These are phyloP conservation scores for Striga asiatica DNA, from an alignment of 257 asterid genomes.

Conservation along the genomic window DNA sequence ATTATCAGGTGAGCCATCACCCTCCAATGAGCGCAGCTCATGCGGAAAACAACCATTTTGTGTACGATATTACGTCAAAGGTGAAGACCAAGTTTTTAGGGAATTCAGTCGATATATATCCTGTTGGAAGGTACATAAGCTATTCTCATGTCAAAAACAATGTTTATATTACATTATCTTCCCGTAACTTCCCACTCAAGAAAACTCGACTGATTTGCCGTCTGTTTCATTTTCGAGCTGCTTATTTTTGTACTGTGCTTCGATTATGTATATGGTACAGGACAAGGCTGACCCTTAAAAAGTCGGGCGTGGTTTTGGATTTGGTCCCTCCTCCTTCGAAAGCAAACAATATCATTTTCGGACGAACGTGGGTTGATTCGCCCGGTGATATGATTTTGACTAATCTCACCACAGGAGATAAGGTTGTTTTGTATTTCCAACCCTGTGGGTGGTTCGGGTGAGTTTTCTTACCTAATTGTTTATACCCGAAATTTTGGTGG, in stretches of 20 bases:
- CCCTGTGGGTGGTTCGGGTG: slow-evolving; percentile 78
- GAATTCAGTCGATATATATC: slow-evolving; percentile 50
- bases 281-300: slow-evolving; percentile 43
- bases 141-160: not conserved
- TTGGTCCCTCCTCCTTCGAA: slow-evolving; percentile 64
- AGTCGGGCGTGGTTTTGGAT: slow-evolving; percentile 42
- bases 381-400: slow-evolving; percentile 64
- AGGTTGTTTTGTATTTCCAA: slow-evolving; percentile 48
- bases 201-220: too few species aligned
- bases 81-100: slow-evolving; percentile 57
- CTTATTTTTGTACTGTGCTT: not conserved
- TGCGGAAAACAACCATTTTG: slow-evolving; percentile 55
- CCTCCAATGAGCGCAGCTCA: slow-evolving; percentile 63
- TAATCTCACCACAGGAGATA: slow-evolving; percentile 58
- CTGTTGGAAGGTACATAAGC: slow-evolving; percentile 44
- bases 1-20: slow-evolving; percentile 34
- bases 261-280: slow-evolving; percentile 20
- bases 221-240: not conserved
- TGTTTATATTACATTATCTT: too few species aligned
- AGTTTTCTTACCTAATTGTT: not conserved
- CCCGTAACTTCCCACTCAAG: not conserved
- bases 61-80: slow-evolving; percentile 49
- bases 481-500: not conserved
- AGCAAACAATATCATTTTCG: slow-evolving; percentile 52
- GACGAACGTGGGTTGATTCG: slow-evolving; percentile 66